Evolutionary conservation across 1,139 yeast genomes (phyloP), one percentile per base, ranked within the genome.

Genomic region (Candida labiduridarum): DNA sequence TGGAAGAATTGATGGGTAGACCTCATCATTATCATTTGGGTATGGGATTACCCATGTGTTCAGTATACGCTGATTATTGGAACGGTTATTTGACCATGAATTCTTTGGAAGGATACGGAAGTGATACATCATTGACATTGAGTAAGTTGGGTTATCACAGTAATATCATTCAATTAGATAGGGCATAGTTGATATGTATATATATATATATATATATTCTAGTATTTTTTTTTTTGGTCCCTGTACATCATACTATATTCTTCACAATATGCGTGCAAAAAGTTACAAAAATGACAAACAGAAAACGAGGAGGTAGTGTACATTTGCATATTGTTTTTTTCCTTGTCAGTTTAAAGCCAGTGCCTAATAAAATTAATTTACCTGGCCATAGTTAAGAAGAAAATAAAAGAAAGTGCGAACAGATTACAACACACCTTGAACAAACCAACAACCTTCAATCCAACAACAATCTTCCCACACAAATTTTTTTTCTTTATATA

Each of bases 11-110:
- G 58, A 82, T 88, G 44, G 76, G 85, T 16, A 77, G 97, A 56
- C 89, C 95, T 0, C 85, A 88, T 31, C 80, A 86, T 52, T 79
- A 81, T 58, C 86, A 87, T 52, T 71, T 92, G 22, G 97, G 97
- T 0, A 79, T 92, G 57, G 97, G 97, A 0, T 74, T 92, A 52
- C 97, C 98, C 0, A 83, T 92, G 85, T 87, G 96, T 60, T 84
- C 88, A 57, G 89, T 92, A 0, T 92, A 92, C 63, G 92, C 96
- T 0, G 97, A 92, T 59, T 92, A 92, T 67, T 92, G 98, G 98
- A 94, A 91, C 60, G 97, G 98, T 4, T 87, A 85, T 48, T 69
- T 92, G 47, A 86, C 83, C 57, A 81, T 92, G 78, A 87, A 87
- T 60, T 86, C 96, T 1, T 71, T 92, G 45, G 94, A 89, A 56